phyloP scores from a whole-genome alignment of 2,329 filamentous ascomycete genomes.

The Grosmannia serpens region DNA sequence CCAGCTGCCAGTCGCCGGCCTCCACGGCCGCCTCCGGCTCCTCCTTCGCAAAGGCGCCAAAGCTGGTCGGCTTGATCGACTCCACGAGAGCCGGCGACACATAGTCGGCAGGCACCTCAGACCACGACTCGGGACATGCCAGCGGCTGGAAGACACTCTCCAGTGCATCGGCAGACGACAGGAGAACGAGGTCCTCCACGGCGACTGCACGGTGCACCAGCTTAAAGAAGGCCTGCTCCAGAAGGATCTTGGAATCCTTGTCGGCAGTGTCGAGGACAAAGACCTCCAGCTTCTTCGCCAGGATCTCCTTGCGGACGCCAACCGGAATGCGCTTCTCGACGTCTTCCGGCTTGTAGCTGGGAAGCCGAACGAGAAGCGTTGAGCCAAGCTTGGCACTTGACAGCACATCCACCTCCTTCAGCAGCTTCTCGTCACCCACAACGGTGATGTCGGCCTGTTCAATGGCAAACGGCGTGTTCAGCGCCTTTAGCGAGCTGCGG shows the following conservation, averaged over 20 bases:
- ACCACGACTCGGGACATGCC: constrained; percentile 58
- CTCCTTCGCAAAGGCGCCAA: constrained; percentile 65
- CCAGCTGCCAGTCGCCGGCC: constrained; percentile 69
- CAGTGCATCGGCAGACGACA: constrained; percentile 56
- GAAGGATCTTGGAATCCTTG: constrained; percentile 52
- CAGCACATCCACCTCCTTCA: constrained; percentile 66
- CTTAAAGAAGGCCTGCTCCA: constrained; percentile 75
- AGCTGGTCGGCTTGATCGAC: constrained; percentile 68
- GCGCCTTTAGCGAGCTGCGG: constrained; percentile 44
- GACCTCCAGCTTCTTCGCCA: constrained; percentile 58
- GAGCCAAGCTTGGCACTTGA: constrained; percentile 58
- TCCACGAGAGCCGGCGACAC: constrained; percentile 42
- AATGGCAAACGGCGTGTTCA: constrained; percentile 76
- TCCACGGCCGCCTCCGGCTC: constrained; percentile 55
- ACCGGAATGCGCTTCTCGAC: constrained; percentile 74
- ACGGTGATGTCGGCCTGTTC: constrained; percentile 68
- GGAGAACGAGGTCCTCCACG: constrained; percentile 51
- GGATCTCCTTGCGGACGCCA: constrained; percentile 58
- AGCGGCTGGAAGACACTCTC: constrained; percentile 44
- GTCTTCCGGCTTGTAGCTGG: constrained; percentile 76
- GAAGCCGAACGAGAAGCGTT: constrained; percentile 63
- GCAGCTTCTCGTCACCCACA: constrained; percentile 66
- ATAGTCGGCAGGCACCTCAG: constrained; percentile 51
- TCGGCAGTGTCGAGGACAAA: constrained; percentile 60
- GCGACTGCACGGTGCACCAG: constrained; percentile 58